Conservation (phyloP, 2,329 filamentous ascomycete species). For the Fusarium pseudocircinatum region DNA sequence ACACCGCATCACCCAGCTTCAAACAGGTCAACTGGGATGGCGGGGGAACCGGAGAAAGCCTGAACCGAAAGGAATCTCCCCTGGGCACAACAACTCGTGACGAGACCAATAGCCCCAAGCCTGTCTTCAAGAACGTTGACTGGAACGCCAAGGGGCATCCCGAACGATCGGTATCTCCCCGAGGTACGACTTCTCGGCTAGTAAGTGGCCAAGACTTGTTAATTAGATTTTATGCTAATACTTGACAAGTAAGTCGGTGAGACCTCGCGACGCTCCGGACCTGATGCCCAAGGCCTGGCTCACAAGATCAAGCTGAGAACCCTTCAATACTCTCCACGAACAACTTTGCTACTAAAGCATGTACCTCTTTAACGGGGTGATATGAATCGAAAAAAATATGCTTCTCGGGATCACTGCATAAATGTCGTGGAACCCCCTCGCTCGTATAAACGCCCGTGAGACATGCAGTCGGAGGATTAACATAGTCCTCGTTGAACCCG, state of each 20-base stretch:
- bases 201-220: neutral
- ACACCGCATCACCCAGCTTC: neutral
- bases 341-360: slow-evolving; percentile 12
- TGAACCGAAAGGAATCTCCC: neutral
- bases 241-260: neutral
- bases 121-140: neutral
- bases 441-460: slow-evolving; percentile 19
- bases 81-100: neutral
- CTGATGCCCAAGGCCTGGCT: no score
- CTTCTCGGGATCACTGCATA: slow-evolving; percentile 21
- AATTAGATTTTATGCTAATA: neutral
- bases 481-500: slow-evolving; percentile 7
- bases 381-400: slow-evolving; percentile 28
- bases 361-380: slow-evolving; percentile 20
- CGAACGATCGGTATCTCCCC: neutral
- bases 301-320: neutral
- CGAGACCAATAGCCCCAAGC: neutral
- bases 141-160: neutral
- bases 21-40: neutral
- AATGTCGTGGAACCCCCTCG: slow-evolving; percentile 8
- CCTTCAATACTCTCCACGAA: neutral
- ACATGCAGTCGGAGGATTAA: slow-evolving; percentile 22
- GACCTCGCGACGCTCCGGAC: neutral
- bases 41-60: fast-evolving
- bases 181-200: neutral